Conservation (phyloP, 208 protist species). For the Naegleria gruberi region DNA sequence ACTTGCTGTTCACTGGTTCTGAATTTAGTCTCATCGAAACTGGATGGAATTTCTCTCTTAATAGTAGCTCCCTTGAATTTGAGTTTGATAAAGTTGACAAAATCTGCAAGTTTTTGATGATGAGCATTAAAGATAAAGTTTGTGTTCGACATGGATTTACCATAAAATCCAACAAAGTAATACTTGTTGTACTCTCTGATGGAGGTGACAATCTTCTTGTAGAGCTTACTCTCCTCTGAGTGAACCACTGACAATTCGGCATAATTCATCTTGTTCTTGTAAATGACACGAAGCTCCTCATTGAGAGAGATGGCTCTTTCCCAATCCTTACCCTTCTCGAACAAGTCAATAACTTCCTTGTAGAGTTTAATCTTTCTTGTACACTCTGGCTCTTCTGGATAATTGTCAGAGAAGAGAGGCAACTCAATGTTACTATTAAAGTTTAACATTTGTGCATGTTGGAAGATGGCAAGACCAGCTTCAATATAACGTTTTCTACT, state of each 20-base stretch:
- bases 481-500: background rate
- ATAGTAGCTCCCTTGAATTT: constrained; percentile 12
- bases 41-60: background rate
- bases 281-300: background rate
- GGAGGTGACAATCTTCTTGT: background rate
- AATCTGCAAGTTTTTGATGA: constrained; percentile 27
- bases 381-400: background rate
- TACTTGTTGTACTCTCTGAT: background rate
- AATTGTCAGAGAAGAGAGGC: background rate
- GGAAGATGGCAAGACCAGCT: background rate
- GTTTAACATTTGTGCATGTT: background rate
- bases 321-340: constrained; percentile 24
- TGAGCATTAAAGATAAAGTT: constrained; percentile 10
- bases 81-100: constrained; percentile 23
- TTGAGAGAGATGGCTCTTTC: background rate
- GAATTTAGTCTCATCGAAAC: background rate
- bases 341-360: background rate
- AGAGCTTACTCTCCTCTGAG: background rate
- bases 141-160: background rate
- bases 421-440: background rate
- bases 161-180: constrained; percentile 20
- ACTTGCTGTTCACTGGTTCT: background rate
- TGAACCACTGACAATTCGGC: background rate
- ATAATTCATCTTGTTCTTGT: constrained; percentile 3
- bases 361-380: background rate